Base-by-base conservation (phyloP, 2,329 filamentous ascomycete genomes). In the Ceratocystis albifundus region DNA sequence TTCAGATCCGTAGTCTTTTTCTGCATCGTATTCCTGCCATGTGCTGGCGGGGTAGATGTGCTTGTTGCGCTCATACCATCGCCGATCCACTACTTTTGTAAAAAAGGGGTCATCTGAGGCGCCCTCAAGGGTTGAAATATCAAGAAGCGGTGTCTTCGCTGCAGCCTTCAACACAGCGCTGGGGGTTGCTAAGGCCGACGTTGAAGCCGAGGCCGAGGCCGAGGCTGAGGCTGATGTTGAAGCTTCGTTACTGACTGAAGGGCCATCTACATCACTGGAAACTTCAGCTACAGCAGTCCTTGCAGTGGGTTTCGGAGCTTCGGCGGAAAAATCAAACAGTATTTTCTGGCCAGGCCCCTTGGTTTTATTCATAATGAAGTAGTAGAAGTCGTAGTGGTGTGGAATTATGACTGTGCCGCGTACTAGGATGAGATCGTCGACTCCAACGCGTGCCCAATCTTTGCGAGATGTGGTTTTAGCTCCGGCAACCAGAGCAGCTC, bases 361-460 rank as follows among this genome's bases (percentile, higher is more conserved):
- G 30, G 85, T 88, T 72, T 88, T 90, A 75, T 97, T 96, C 75
- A 96, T 88, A 74, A 96, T 86, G 77, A 99, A 97, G 77, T 93
- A 94, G 75, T 97, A 94, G 74, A 99, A 91, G 70, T 97, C 93
- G 74, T 95, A 96, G 76, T 99, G 94, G 90, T 97, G 94, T 67
- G 94, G 93, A 71, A 99, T 85, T 66, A 99, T 96, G 61, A 97
- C 82, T 66, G 91, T 89, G 15, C 90, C 91, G 72, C 90, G 82
- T 6, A 99, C 92, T 67, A 96, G 80, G 85, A 99, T 90, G 73
- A 99, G 76, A 77, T 99, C 94, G 74, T 99, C 94, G 4, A 99
- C 93, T 45, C 91, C 89, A 36, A 97, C 88, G 67, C 93, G 82
- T 2, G 93, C 93, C 94, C 94, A 99, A 72, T 94, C 89, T 69